phyloP scores from a whole-genome alignment of 495 filamentous ascomycete genomes.

The Penicillium herquei region DNA sequence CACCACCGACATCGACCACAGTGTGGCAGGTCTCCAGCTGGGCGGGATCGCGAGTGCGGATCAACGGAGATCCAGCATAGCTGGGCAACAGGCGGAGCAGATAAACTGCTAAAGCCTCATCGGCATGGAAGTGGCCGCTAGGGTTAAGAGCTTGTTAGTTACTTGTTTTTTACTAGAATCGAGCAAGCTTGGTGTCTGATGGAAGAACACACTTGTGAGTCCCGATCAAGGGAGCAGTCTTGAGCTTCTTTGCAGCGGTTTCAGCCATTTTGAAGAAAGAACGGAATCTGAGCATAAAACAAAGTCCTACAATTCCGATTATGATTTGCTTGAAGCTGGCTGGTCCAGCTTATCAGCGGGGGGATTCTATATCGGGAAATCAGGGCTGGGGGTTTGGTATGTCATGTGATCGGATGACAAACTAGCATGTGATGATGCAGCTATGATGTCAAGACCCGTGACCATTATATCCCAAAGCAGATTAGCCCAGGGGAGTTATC shows the following conservation, averaged over 20 bases:
- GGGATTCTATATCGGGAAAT: slow-evolving; percentile 17
- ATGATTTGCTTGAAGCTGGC: slow-evolving; percentile 21
- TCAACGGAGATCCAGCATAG: slow-evolving; percentile 70
- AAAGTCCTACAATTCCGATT: slow-evolving; percentile 1
- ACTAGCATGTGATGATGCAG: too few species aligned
- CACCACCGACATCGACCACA: slow-evolving; percentile 92
- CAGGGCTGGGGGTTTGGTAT: slow-evolving; percentile 21
- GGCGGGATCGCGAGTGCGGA: slow-evolving; percentile 82
- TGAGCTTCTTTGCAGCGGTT: slow-evolving; percentile 68
- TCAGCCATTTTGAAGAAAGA: slow-evolving; percentile 56
- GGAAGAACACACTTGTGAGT: slow-evolving; percentile 69
- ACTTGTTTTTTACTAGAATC: background rate
- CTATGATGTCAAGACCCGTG: too few species aligned
- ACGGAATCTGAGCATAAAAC: slow-evolving; percentile 29
- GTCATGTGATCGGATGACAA: slow-evolving; percentile 3
- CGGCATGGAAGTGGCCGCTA: slow-evolving; percentile 95
- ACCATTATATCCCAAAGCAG: too few species aligned
- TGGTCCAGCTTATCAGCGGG: slow-evolving; percentile 21
- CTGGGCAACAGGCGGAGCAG: slow-evolving; percentile 86
- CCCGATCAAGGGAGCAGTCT: slow-evolving; percentile 68
- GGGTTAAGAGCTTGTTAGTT: slow-evolving; percentile 10
- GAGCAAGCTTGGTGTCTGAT: background rate
- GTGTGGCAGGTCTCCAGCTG: slow-evolving; percentile 81
- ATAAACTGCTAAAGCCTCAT: slow-evolving; percentile 97
- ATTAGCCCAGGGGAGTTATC: too few species aligned